Base-by-base conservation (phyloP, 345 rosid genomes). In the Gossypium mustelinum region DNA sequence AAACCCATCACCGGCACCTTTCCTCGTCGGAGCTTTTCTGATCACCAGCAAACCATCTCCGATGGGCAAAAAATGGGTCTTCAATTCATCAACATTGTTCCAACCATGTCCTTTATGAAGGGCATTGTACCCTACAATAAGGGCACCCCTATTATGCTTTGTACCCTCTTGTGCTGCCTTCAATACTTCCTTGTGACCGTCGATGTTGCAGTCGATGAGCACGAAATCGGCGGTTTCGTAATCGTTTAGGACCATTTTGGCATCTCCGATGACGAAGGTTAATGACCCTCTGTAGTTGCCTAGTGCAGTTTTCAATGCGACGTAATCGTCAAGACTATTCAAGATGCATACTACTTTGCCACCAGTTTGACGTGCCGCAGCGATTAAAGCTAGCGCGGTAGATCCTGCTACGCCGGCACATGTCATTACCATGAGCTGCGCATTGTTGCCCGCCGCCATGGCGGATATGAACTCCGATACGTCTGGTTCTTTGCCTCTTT, bases 381-480 rank as follows among this genome's bases (percentile, higher is more conserved):
- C 86, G 1, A 85, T 80, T 0, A 86, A 70, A 4, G 90, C 79
- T 2, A 79, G 70, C 0, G 76, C 44, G 71, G 73, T 79, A 65
- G 88, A 73, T 54, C 59, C 67, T 1, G 76, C 66, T 2, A 58
- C 48, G 17, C 65, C 56, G 2, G 82, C 59, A 24, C 78, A 66
- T 16, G 79, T 82, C 56, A 84, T 68, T 57, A 86, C 89, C 87
- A 86, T 84, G n/a, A 83, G 77, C 47, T 76, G 80, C 13, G 89
- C 84, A 41, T 80, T 85, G 82, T 87, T 85, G 10, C 90, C 93
- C 0, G 88, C 90, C 0, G 88, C 89, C 2, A 89, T 67, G 11
- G 93, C 93, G 0, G 93, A 83, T 75, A 87, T 84, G 82, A 89
- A 89, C 83, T 89, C 93, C 0, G 84, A 84, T 14, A 70, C 82